phyloP scores from a whole-genome alignment of 345 rosid genomes.

The Gossypium australe region DNA sequence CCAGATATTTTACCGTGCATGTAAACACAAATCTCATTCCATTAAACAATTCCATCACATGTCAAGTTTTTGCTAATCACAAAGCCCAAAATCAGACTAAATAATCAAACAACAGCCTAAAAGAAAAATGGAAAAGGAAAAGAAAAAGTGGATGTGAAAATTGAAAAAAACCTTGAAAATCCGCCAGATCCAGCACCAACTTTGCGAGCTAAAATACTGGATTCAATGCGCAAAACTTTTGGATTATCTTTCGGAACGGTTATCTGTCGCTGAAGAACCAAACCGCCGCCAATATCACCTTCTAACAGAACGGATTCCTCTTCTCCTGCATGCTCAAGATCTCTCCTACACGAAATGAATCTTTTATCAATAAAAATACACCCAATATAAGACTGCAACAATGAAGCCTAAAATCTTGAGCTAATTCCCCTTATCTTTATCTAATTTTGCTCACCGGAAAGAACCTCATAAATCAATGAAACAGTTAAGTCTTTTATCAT shows the following conservation, averaged over 20 bases:
- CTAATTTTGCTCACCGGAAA: not conserved
- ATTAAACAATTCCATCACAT: not conserved
- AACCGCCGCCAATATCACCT: slow-evolving; percentile 78
- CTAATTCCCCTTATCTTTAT: not conserved
- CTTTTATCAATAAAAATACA: slow-evolving; percentile 5
- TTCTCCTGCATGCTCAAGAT: slow-evolving; percentile 72
- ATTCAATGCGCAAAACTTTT: slow-evolving; percentile 47
- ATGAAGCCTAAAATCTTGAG: not conserved
- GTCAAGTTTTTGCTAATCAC: not conserved
- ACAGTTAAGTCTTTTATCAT: not conserved
- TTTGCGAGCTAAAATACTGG: slow-evolving; percentile 58
- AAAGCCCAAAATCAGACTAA: not conserved
- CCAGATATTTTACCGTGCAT: not conserved
- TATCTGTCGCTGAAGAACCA: slow-evolving; percentile 54
- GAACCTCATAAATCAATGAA: not conserved
- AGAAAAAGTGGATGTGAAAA: not conserved
- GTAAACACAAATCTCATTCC: not conserved
- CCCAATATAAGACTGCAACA: not conserved
- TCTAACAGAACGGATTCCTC: slow-evolving; percentile 63
- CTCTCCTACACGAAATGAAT: slow-evolving; percentile 45
- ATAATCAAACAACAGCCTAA: not conserved
- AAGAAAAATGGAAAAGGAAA: not conserved
- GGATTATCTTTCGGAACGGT: slow-evolving; percentile 42
- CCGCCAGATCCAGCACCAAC: slow-evolving; percentile 97
- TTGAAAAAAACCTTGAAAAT: slow-evolving; percentile 63